These are phyloP conservation scores for Syzygium jambos DNA, from an alignment of 345 rosid species.

Conservation along the genomic window DNA sequence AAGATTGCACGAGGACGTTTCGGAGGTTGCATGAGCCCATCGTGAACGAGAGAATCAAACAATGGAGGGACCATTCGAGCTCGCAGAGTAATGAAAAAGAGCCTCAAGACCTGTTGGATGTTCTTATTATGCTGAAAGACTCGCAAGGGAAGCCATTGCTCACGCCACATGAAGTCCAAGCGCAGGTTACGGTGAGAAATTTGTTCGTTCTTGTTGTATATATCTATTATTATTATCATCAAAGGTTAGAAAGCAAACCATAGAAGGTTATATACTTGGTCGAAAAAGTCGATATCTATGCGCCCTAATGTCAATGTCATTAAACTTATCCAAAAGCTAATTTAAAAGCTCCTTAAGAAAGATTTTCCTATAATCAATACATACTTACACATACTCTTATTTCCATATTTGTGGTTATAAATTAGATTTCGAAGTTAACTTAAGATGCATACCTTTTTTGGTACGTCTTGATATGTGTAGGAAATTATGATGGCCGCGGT, in stretches of 20 bases:
- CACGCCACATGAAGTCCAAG: neutral
- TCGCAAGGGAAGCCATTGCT: neutral
- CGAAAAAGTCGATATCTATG: neutral
- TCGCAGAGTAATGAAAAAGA: neutral
- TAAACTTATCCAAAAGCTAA: neutral
- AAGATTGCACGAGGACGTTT: neutral
- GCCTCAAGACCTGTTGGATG: neutral
- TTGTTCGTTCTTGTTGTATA: neutral
- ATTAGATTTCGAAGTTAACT: neutral
- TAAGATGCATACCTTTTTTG: neutral
- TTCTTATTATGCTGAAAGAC: neutral
- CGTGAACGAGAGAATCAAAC: conserved; percentile 1
- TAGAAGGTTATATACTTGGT: too few species aligned
- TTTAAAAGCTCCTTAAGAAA: too few species aligned
- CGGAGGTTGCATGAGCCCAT: neutral
- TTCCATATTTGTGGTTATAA: too few species aligned
- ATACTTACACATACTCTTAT: too few species aligned
- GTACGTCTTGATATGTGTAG: neutral
- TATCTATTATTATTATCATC: neutral
- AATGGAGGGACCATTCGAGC: conserved; percentile 9
- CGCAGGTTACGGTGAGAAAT: neutral
- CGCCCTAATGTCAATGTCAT: neutral
- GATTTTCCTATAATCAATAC: too few species aligned
- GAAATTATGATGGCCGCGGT: neutral
- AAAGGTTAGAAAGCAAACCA: neutral